Percentiles rank a stretch among this genome's conserved stretches.
phyloP scores from a whole-genome alignment of 1,284 basidiomycete genomes.

The Papiliotrema flavescens region DNA sequence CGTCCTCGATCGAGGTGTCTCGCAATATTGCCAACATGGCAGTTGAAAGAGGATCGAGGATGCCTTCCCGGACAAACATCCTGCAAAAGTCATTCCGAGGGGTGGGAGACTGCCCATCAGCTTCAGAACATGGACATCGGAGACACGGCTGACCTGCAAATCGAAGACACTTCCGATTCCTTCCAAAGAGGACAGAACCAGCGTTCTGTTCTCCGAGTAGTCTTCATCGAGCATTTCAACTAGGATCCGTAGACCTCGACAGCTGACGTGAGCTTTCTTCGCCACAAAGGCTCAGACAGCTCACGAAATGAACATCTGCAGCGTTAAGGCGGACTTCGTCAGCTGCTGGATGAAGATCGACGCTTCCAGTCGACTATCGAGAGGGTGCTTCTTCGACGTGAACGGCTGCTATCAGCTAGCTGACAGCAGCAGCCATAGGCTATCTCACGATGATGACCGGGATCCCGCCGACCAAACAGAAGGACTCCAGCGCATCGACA shows the following conservation, averaged over 20 bases:
- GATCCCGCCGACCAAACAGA: conserved; percentile 90
- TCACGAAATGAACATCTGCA: conserved; percentile 96
- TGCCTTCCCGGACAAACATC: conserved; percentile 93
- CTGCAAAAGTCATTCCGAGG: conserved; percentile 97
- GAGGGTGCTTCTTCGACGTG: conserved; percentile 88
- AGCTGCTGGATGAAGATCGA: conserved; percentile 90
- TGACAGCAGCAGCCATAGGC: not conserved
- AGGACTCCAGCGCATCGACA: conserved; percentile 83
- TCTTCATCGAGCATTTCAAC: conserved; percentile 96
- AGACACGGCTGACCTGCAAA: conserved; percentile 56
- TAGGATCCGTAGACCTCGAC: conserved; percentile 86
- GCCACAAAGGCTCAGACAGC: conserved; percentile 21
- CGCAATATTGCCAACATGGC: conserved; percentile 84
- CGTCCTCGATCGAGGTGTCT: conserved; percentile 54
- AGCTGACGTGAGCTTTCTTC: conserved; percentile 53
- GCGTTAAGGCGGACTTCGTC: conserved; percentile 83
- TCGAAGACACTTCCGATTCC: conserved; percentile 95
- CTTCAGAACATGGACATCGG: not conserved
- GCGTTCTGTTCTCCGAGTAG: conserved; percentile 78
- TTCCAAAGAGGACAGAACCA: conserved; percentile 91
- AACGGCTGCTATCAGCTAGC: conserved; percentile 54
- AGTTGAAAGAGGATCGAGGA: conserved; percentile 86
- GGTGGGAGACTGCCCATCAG: conserved; percentile 69
- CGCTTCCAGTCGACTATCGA: conserved; percentile 90
- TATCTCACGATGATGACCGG: conserved; percentile 78